Evolutionary conservation across 768 basidiomycete species (phyloP), one percentile per base, ranked within the genome.

Genomic region (Suillus fuscotomentosus): DNA sequence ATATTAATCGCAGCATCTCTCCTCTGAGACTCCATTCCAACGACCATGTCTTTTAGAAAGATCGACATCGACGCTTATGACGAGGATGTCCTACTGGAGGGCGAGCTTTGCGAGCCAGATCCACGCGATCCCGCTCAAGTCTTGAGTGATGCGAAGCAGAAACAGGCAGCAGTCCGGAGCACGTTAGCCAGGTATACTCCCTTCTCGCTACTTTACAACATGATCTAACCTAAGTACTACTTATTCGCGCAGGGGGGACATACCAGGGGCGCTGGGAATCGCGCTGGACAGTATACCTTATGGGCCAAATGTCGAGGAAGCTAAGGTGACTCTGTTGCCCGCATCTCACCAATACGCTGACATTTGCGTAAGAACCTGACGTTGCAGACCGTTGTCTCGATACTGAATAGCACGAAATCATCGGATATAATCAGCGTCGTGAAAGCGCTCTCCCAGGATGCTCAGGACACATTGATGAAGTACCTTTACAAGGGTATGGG

Each of bases 401-500:
- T 99, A 67, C 85, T 98, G 67, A 98, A 97, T 82, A 95, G 92
- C 63, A 97, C 95, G 14, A 94, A 97, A 75, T 81, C 94, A 6
- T 84, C 92, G 2, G 96, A 98, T 67, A 94, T 98, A 67, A 82
- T 90, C 3, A 78, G 79, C 31, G 86, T 91, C 59, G 83, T 97
- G 74, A 91, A 88, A 71, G 75, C 82, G 0, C 83, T 98, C 38
- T 84, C 88, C 3, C 84, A 84, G 69, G 90, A 92, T 60, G 79
- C 84, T 51, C 93, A 95, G 71, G 97, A 97, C 72, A 92, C 89
- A 39, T 31, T 57, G 38, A 99, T 97, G 97, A 97, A 96, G 75
- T 99, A 97, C 73, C 81, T 99, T 17, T 99, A 98, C 86, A 99
- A 99, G 80, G 96, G 94, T 17, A 98, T 97, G 96, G 86, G 82